phyloP scores from a whole-genome alignment of 805 yeast species.

The Saccharomycopsis fibuligera region DNA sequence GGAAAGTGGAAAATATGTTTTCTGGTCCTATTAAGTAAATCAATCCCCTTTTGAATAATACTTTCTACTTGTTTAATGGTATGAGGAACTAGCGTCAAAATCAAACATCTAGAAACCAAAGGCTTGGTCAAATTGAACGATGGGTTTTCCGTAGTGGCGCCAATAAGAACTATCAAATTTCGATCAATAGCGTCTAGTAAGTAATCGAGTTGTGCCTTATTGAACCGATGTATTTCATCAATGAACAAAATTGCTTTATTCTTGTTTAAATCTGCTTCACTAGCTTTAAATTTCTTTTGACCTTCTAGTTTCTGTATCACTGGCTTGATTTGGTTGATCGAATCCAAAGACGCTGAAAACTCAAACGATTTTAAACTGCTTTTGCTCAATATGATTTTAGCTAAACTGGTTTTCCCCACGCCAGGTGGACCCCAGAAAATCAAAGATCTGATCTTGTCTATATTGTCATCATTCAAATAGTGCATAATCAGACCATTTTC shows the following conservation, averaged over 20 bases:
- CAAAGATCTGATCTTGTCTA: conserved; percentile 70
- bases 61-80: conserved; percentile 39
- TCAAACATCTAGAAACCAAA: conserved; percentile 74
- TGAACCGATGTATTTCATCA: conserved; percentile 90
- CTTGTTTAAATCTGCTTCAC: conserved; percentile 35
- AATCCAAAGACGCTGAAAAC: conserved; percentile 62
- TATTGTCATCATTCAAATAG: conserved; percentile 47
- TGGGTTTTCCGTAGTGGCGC: conserved; percentile 98
- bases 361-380: conserved; percentile 52
- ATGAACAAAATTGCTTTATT: conserved; percentile 68
- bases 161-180: conserved; percentile 76
- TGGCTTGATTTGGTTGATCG: conserved; percentile 15
- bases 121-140: conserved; percentile 78
- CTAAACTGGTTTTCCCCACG: conserved; percentile 82
- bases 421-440: conserved; percentile 96
- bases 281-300: conserved; percentile 51
- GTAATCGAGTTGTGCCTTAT: conserved; percentile 81
- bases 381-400: conserved; percentile 39
- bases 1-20: conserved; percentile 44
- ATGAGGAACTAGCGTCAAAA: conserved; percentile 60
- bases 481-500: conserved; percentile 52
- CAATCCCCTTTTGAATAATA: conserved; percentile 54
- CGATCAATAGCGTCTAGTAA: conserved; percentile 78
- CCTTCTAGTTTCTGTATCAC: conserved; percentile 6
- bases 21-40: conserved; percentile 53